Conservation (phyloP, 2,329 filamentous ascomycete genomes). For the Exophiala bonariae region DNA sequence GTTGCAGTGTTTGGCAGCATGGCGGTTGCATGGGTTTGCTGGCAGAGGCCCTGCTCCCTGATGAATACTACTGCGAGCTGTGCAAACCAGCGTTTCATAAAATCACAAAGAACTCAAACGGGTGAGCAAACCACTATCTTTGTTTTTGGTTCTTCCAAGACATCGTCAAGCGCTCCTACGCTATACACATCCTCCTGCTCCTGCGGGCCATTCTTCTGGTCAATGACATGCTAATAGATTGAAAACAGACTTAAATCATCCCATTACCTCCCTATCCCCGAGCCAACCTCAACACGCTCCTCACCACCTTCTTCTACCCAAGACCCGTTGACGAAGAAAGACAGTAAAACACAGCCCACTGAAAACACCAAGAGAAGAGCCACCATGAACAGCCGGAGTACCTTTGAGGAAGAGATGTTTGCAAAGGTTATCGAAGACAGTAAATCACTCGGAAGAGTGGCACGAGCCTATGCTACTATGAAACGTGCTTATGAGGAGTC, state of each 20-base stretch:
- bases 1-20: slow-evolving; percentile 97
- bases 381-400: slow-evolving; percentile 96
- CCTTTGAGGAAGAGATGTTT: slow-evolving; percentile 88
- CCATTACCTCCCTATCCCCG: slow-evolving; percentile 61
- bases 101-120: slow-evolving; percentile 75
- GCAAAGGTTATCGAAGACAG: slow-evolving; percentile 90
- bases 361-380: slow-evolving; percentile 76
- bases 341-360: slow-evolving; percentile 53
- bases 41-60: slow-evolving; percentile 86
- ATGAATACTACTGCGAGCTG: slow-evolving; percentile 97
- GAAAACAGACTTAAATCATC: slow-evolving; percentile 59
- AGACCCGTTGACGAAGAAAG: slow-evolving; percentile 41
- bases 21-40: slow-evolving; percentile 97
- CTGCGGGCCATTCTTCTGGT: too few relatives aligned
- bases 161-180: too few relatives aligned
- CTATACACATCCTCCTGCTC: too few relatives aligned
- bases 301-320: slow-evolving; percentile 45
- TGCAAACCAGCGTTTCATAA: slow-evolving; percentile 91
- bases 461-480: slow-evolving; percentile 33
- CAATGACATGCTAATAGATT: slow-evolving; percentile 9
- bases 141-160: too few relatives aligned
- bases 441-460: slow-evolving; percentile 67
- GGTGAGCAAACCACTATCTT: slow-evolving; percentile 60
- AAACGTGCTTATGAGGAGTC: slow-evolving; percentile 89
- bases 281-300: slow-evolving; percentile 45